Base-by-base conservation (phyloP, 768 basidiomycete genomes). In the button mushroom (Agaricus bisporus) region DNA sequence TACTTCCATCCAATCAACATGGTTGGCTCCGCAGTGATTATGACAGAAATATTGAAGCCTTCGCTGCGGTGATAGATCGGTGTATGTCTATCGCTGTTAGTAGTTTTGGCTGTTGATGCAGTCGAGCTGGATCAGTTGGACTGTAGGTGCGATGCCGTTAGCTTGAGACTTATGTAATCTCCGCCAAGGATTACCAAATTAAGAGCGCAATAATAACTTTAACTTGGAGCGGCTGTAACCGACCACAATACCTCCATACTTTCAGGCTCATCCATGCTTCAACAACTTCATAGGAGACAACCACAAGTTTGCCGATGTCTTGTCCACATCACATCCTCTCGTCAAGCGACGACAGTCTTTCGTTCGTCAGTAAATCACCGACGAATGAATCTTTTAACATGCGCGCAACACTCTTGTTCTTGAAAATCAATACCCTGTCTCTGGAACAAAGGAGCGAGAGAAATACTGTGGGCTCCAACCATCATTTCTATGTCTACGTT, bases 51-150 rank as follows among this genome's bases (percentile, higher is more conserved):
- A 11, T 3, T 32, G 32, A 11, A 32, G 32, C 8, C 45, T 29
- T 41, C 5, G 43, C 26, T n/a, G 45, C 45, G 52, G 52, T 15
- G 45, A 47, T 54, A 47, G 37, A 41, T 44, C 32, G 52, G 43
- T 14, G 28, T 29, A 18, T 22, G 26, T 22, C 5, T 14, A 8
- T 10, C 20, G 38, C 7, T 18, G 8, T 37, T 5, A 7, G n/a
- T 29, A 37, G 22, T 15, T 11, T 29, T 7, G 20, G 26, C 10
- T 11, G 18, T 22, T 11, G 26, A 14, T 35, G 39, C 22, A 22
- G 41, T 15, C 14, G 29, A 20, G 39, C n/a, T 15, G 28, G 42
- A 22, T 11, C 25, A 22, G 11, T 8, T 44, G 11, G 9, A 22
- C 18, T 44, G 42, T 44, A 17, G 42, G 12, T 20, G 22, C 42